These are phyloP conservation scores for Paspalum notatum DNA, from an alignment of 176 grass and related monocot genomes.

Conservation along the genomic window DNA sequence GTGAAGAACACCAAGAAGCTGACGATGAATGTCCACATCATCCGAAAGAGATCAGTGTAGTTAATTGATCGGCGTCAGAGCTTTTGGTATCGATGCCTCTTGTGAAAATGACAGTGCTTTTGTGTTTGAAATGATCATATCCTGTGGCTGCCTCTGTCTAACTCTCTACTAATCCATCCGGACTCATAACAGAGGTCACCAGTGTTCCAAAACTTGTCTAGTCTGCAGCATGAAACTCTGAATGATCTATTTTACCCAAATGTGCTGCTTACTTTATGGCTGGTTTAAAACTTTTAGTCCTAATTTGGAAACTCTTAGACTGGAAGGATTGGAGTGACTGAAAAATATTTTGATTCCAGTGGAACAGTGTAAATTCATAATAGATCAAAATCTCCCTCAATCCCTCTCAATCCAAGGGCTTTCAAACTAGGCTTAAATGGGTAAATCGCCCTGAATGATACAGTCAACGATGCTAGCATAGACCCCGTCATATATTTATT, in stretches of 20 bases:
- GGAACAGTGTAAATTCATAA: too few species aligned
- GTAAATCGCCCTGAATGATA: too few species aligned
- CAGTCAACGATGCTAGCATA: too few species aligned
- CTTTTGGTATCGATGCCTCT: background rate
- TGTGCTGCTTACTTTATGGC: background rate
- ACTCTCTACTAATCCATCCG: too few species aligned
- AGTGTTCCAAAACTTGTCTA: background rate
- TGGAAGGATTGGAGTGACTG: too few species aligned
- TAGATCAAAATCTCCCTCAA: too few species aligned
- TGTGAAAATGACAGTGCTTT: background rate
- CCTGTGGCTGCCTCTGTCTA: background rate
- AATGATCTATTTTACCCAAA: background rate
- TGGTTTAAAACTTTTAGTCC: background rate
- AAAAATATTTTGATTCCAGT: too few species aligned
- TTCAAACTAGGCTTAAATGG: too few species aligned
- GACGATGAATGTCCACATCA: conserved; percentile 52
- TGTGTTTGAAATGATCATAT: background rate
- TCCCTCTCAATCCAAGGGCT: too few species aligned
- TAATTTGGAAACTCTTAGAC: too few species aligned
- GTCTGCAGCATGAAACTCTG: background rate
- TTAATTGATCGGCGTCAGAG: conserved; percentile 2
- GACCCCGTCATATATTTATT: too few species aligned
- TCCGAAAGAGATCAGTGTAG: conserved; percentile 5
- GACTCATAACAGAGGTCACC: background rate
- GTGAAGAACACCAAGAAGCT: conserved; percentile 34